Base-by-base conservation (phyloP, 805 yeast genomes). In the Metschnikowia picachoensis region DNA sequence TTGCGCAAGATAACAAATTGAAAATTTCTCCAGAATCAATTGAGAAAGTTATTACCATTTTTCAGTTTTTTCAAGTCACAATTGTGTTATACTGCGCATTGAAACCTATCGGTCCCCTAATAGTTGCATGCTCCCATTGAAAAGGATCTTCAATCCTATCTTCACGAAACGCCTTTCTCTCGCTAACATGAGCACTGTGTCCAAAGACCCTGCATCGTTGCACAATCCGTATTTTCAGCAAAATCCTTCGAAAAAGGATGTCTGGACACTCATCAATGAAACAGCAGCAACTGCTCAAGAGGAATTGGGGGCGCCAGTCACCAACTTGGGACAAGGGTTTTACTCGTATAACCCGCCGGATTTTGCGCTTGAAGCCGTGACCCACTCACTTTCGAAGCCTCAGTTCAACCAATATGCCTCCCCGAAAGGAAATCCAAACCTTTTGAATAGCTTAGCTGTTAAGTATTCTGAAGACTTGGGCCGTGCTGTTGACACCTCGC, bases 281-380 rank as follows among this genome's bases (percentile, higher is more conserved):
- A 85, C 99, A 2, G 97, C 98, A 0, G 95, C 95, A 3, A 80
- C 79, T 4, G 90, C 95, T 12, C 84, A 82, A 51, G 68, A 68
- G 35, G 82, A 80, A 38, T 64, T 79, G 32, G 90, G 89, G n/a
- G 76, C 85, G 57, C 86, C 88, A 43, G 81, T 92, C 46, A 83
- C 85, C 50, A 94, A 94, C 59, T 76, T 94, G 47, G 99, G 99
- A 30, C 99, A 94, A 66, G 99, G 99, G 2, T 94, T 94, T 68
- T 94, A 94, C 73, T 89, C 97, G 2, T 94, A 92, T 64, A 79
- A 91, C 29, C 99, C 99, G 3, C 99, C 99, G 0, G 78, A 82
- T n/a, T 94, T 94, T 67, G 97, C 95, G 13, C 73, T 86, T 48
- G 76, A 81, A 10, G 95, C 96, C 7, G 95, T 92, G 14, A 79